These are phyloP conservation scores for Beauveria sp. DNA, from an alignment of 2,329 filamentous ascomycete genomes.

Conservation along the genomic window DNA sequence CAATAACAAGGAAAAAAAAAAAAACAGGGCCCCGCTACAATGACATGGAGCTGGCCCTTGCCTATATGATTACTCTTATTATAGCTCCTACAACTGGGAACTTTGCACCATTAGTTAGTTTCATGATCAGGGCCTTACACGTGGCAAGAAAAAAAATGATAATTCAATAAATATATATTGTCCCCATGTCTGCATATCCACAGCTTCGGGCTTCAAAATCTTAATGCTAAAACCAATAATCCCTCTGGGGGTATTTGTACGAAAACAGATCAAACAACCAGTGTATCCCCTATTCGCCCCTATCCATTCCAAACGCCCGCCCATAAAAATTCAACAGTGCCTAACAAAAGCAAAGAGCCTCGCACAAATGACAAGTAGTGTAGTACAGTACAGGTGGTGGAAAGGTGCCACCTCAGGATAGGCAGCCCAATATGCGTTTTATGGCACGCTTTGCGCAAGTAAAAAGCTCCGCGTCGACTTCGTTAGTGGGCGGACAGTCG, in stretches of 20 bases:
- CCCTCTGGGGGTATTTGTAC: not conserved
- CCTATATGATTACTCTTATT: no score
- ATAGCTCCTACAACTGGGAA: no score
- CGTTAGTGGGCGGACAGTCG: not conserved
- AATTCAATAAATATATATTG: not conserved
- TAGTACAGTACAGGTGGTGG: conserved; percentile 3
- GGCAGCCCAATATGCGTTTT: not conserved
- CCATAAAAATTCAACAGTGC: conserved; percentile 7
- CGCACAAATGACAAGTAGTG: conserved; percentile 6
- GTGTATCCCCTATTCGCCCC: conserved; percentile 11
- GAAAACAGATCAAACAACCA: conserved; percentile 7
- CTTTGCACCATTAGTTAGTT: no score
- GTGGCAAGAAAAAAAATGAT: not conserved
- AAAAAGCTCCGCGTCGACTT: conserved; percentile 1
- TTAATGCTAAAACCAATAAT: conserved; percentile 6
- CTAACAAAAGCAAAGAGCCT: not conserved
- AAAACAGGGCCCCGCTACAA: no score
- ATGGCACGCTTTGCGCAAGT: not conserved
- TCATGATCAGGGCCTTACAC: no score
- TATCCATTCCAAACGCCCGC: conserved; percentile 15
- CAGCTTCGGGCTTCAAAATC: conserved; percentile 7
- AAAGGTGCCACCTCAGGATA: not conserved
- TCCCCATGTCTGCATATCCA: not conserved
- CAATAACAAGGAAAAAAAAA: no score
- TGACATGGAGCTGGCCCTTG: no score